Base-by-base conservation (phyloP, 2,329 filamentous ascomycete species). In the Xylariaceae sp. region DNA sequence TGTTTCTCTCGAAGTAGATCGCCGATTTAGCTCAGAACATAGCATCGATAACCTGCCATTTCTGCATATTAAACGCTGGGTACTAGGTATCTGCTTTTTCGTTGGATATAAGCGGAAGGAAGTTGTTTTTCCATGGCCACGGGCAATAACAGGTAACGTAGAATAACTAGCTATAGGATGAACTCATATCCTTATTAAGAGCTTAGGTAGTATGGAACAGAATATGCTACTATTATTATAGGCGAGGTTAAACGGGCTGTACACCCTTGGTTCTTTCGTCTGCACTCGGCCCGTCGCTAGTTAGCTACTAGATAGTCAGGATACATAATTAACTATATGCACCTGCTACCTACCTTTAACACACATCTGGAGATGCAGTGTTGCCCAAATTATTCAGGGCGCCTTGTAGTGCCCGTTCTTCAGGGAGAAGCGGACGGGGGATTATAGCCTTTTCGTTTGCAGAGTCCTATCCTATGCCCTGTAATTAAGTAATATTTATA, bases 91-190 rank as follows among this genome's bases (percentile, higher is more conserved):
- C 12, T 50, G 39, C 21, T 55, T 54, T 33, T 61, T 56, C 24
- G 28, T 40, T n/a, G 34, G 44, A 16, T 26, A 17, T 19, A 17
- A n/a, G 29, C 34, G 43, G 11, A n/a, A 33, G 17, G n/a, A 57
- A 1, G 54, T 57, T 11, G 11, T 53, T 40, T 56, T 57, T 29
- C 48, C 54, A 12, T 57, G 54, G 48, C 49, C 54, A n/a, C n/a
- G n/a, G n/a, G n/a, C n/a, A n/a, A n/a, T n/a, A n/a, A n/a, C n/a
- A n/a, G n/a, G n/a, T n/a, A n/a, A n/a, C n/a, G n/a, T n/a, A n/a
- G n/a, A n/a, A n/a, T n/a, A n/a, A n/a, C n/a, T n/a, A n/a, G n/a
- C n/a, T n/a, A n/a, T n/a, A n/a, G n/a, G n/a, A n/a, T n/a, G n/a
- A n/a, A n/a, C n/a, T n/a, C n/a, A n/a, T n/a, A n/a, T n/a, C n/a